Evolutionary conservation across 176 grass and related monocot species (phyloP).

Genomic region (Hsuehochloa calcarea): DNA sequence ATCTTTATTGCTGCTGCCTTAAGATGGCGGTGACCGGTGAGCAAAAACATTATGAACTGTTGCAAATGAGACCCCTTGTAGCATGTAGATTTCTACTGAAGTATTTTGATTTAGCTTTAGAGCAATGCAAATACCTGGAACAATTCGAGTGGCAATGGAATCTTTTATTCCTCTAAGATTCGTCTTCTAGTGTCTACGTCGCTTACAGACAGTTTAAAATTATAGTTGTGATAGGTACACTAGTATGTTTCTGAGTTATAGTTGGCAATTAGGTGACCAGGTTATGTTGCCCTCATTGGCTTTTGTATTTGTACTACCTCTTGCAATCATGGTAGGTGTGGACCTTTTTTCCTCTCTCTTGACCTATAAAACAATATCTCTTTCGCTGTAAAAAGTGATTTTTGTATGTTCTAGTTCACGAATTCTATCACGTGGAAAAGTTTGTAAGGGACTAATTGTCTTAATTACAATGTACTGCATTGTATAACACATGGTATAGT

Average conservation of each 20-base stretch:
- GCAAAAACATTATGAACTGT: neutral
- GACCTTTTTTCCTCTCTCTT: neutral
- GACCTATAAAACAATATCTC: neutral
- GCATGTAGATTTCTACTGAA: neutral
- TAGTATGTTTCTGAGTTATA: neutral
- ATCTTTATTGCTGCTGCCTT: neutral
- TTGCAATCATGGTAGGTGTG: neutral
- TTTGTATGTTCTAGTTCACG: neutral
- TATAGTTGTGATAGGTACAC: conserved; percentile 2
- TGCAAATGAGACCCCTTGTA: neutral
- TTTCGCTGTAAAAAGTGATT: neutral
- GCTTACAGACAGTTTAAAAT: neutral
- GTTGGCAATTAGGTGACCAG: neutral
- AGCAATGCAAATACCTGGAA: conserved; percentile 10
- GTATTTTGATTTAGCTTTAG: neutral
- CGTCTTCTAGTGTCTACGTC: conserved; percentile 1
- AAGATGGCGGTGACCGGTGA: too few relatives aligned
- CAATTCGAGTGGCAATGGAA: neutral
- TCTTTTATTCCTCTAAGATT: conserved; percentile 15
- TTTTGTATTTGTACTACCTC: neutral
- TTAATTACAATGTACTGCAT: neutral
- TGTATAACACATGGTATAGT: neutral
- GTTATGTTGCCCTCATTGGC: neutral
- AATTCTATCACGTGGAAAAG: neutral
- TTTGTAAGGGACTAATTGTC: neutral